Evolutionary conservation across 208 protist species (phyloP).

Genomic region (Porcisia deanei): DNA sequence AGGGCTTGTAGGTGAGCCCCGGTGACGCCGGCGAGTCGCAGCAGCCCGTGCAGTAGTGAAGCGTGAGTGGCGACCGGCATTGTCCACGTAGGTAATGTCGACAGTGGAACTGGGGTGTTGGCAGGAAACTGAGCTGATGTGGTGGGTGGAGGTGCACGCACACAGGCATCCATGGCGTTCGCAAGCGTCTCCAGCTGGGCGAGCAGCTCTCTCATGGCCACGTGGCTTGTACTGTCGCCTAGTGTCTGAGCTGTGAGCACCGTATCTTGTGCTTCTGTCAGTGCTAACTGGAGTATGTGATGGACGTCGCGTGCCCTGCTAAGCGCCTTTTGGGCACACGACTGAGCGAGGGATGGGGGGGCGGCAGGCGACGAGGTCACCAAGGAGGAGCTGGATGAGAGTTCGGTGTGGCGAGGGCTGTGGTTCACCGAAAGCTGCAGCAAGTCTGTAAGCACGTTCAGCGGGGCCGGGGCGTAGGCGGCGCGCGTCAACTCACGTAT

Average conservation of each 20-base stretch:
- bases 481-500: constrained; percentile 52
- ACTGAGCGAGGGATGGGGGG: background rate
- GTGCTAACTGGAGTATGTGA: constrained; percentile 21
- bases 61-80: constrained; percentile 46
- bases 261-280: constrained; percentile 26
- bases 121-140: background rate
- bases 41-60: constrained; percentile 43
- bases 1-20: constrained; percentile 44
- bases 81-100: constrained; percentile 25
- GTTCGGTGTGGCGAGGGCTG: background rate
- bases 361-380: background rate
- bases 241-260: constrained; percentile 29
- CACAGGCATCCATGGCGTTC: constrained; percentile 15
- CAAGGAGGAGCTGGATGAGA: background rate
- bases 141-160: background rate
- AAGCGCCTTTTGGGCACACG: constrained; percentile 16
- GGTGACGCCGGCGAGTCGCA: constrained; percentile 35
- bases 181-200: constrained; percentile 10
- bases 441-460: constrained; percentile 65
- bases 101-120: background rate
- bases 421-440: constrained; percentile 25
- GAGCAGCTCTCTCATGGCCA: constrained; percentile 22
- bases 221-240: constrained; percentile 31
- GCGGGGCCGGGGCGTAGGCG: constrained; percentile 60
- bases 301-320: constrained; percentile 26